Base-by-base conservation (phyloP, 164 flowering plant genomes). In the Platanus orientalis region DNA sequence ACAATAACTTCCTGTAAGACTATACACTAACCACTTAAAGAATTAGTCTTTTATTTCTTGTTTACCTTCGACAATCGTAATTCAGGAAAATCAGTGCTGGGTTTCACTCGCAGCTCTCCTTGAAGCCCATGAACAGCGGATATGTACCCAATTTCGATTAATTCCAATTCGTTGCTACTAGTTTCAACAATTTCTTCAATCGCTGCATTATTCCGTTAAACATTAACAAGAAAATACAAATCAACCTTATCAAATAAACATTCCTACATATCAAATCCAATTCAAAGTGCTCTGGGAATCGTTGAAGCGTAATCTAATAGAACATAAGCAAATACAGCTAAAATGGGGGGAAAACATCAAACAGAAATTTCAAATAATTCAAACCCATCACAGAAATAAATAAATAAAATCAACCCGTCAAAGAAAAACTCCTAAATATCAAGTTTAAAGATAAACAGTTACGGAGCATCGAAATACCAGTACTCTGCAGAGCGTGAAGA, bases 61-160 rank as follows among this genome's bases (percentile, higher is more conserved):
- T 20, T 57, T 77, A 91, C 97, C 86, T 73, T 62, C 16, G 86
- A 73, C 75, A 90, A 83, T 19, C 98, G 83, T 71, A 92, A 40
- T 54, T 88, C 94, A 34, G 93, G 89, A 73, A 90, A 90, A 73
- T 73, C 96, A 51, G 97, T 88, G 71, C 21, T 77, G 52, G 92
- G 78, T 64, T 84, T 90, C 14, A 93, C 82, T 16, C 85, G 83
- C 58, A 90, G 53, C 76, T 90, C 96, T 57, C 98, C 98, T 61
- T 83, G 80, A 64, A 90, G 79, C 51, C 98, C 97, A 80, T 88
- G 96, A 62, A 77, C 85, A 64, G 75, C 72, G 32, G 68, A 76
- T 54, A 93, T 67, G 55, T 81, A 83, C 49, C 97, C 97, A 76
- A 87, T 69, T 74, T 90, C 92, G 51, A 87, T 71, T 54, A 81